Base-by-base conservation (phyloP, 129 eudicot species). In the Kitagawia praeruptora region DNA sequence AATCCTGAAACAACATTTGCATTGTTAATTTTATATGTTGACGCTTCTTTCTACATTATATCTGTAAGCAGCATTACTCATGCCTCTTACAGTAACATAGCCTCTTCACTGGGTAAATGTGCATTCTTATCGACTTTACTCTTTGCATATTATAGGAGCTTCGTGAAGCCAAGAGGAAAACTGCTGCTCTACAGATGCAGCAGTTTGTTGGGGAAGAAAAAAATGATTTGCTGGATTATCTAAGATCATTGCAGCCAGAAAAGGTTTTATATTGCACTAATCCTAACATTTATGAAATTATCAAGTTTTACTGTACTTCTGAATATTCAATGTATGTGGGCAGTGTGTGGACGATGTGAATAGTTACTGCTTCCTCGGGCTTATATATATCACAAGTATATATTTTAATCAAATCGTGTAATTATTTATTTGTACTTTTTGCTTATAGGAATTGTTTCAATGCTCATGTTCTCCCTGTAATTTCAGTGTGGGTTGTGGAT, bases 151-250 rank as follows among this genome's bases (percentile, higher is more conserved):
- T 10, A 51, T 46, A 94, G 98, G 98, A 95, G 80, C 97, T 95
- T 53, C 89, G 78, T 79, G 97, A 92, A 82, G 96, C 90, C 41
- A 92, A 90, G 89, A 90, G 97, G 84, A 95, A 92, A 82, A 92
- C 80, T 84, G 93, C 96, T 37, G 98, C 98, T 71, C 93, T 95
- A 79, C 97, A 95, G 77, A 95, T 95, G 98, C 98, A 95, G 84
- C 98, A 95, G 80, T 92, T 94, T 94, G 98, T 92, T 39, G 97
- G 98, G 79, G 97, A 90, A 82, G 97, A 94, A 81, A 92, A 92
- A 88, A 94, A 94, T 81, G 98, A 92, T 44, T 80, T 94, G 85
- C 83, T 94, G 78, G 97, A 94, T 78, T 95, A 95, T 82, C 84
- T 95, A 64, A 88, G 97, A 80, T 95, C 98, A 40, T 84, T 95